Evolutionary conservation across 164 flowering plant genomes (phyloP).

Genomic region (Litsea cubeba): DNA sequence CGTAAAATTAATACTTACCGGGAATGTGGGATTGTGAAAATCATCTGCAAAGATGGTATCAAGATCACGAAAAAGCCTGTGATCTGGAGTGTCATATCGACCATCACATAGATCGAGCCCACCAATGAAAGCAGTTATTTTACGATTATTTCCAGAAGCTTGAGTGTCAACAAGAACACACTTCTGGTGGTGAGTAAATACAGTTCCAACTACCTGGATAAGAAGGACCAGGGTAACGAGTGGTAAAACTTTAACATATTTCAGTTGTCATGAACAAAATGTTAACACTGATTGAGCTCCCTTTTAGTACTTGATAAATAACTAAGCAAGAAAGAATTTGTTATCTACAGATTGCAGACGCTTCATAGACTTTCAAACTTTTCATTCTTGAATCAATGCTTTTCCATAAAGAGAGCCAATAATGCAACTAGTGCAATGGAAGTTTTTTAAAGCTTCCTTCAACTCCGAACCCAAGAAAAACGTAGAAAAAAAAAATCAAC

Average conservation of each 20-base stretch:
- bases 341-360: not conserved
- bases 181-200: slow-evolving; percentile 85
- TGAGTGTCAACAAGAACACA: slow-evolving; percentile 73
- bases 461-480: no score
- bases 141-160: slow-evolving; percentile 59
- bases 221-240: not conserved
- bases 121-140: slow-evolving; percentile 71
- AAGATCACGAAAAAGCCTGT: slow-evolving; percentile 60
- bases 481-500: no score
- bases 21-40: slow-evolving; percentile 70
- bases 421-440: not conserved
- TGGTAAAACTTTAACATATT: not conserved
- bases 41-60: slow-evolving; percentile 57
- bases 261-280: not conserved
- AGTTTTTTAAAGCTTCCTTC: no score
- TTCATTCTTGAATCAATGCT: not conserved
- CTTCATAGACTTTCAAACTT: no score
- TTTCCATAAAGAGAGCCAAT: not conserved
- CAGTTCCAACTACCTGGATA: slow-evolving; percentile 75
- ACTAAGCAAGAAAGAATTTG: not conserved
- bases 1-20: slow-evolving; percentile 32
- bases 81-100: slow-evolving; percentile 83
- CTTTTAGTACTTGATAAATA: not conserved
- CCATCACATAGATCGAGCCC: slow-evolving; percentile 88
- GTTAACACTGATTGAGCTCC: not conserved